phyloP scores from a whole-genome alignment of 495 filamentous ascomycete genomes.

The Chlorociboria aeruginascens region DNA sequence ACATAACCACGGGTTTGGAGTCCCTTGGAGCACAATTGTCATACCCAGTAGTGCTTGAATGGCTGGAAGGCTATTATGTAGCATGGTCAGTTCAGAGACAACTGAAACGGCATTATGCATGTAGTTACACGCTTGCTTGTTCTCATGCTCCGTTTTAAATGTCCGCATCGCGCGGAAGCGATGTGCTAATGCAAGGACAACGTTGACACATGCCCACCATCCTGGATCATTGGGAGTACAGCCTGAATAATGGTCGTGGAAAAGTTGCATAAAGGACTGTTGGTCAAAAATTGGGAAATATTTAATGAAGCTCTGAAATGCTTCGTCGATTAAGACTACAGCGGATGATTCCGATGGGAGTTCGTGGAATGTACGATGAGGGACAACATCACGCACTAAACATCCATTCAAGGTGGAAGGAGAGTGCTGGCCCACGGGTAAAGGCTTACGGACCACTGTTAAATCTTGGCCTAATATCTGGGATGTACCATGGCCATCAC shows the following conservation, averaged over 20 bases:
- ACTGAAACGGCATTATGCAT: conserved; percentile 93
- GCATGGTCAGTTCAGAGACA: conserved; percentile 78
- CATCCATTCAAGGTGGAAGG: conserved; percentile 50
- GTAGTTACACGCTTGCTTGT: conserved; percentile 83
- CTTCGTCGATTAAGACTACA: conserved; percentile 71
- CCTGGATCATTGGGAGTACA: conserved; percentile 82
- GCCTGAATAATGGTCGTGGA: conserved; percentile 59
- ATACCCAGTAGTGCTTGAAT: conserved; percentile 92
- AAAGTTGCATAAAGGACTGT: conserved; percentile 85
- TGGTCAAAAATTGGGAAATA: conserved; percentile 95
- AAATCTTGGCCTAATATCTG: neutral
- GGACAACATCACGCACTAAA: conserved; percentile 81
- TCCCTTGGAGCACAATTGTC: conserved; percentile 89
- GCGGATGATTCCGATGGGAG: conserved; percentile 72
- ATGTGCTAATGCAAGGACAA: conserved; percentile 80
- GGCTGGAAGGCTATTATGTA: conserved; percentile 68
- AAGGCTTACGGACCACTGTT: neutral
- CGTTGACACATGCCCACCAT: conserved; percentile 96
- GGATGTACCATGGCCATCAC: neutral
- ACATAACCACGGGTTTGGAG: conserved; percentile 84
- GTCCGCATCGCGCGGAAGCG: conserved; percentile 84
- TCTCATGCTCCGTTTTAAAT: conserved; percentile 69
- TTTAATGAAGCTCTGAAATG: conserved; percentile 92
- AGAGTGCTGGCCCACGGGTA: neutral
- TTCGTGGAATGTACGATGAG: conserved; percentile 64